Percentiles rank a stretch among this genome's conserved stretches.
phyloP scores from a whole-genome alignment of 140 eudicot species.

The Senecio squalidus region DNA sequence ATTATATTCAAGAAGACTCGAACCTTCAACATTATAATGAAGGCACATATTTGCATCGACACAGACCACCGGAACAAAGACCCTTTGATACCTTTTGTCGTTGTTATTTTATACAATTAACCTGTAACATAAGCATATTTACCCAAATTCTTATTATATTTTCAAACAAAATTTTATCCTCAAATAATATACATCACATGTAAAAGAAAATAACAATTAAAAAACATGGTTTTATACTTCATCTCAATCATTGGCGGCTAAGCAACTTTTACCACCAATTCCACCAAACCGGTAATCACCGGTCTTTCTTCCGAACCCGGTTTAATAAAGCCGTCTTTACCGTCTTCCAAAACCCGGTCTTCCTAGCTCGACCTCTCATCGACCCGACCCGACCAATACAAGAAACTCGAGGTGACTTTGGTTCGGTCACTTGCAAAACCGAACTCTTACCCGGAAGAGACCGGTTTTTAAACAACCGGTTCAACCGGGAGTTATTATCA shows the following conservation, averaged over 20 bases:
- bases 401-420: conserved; percentile 60
- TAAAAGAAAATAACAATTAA: background rate
- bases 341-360: conserved; percentile 32
- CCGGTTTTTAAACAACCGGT: conserved; percentile 41
- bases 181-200: background rate
- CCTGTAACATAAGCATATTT: no score
- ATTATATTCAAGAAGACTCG: no score
- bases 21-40: no score
- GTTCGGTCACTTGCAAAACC: conserved; percentile 34
- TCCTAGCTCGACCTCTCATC: conserved; percentile 26
- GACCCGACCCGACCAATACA: conserved; percentile 65
- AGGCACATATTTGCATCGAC: no score
- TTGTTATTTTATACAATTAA: no score
- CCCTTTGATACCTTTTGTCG: no score
- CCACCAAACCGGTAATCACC: background rate
- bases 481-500: conserved; percentile 20
- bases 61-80: no score
- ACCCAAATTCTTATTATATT: background rate
- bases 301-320: conserved; percentile 21
- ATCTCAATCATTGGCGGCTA: conserved; percentile 13
- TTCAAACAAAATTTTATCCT: background rate
- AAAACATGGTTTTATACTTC: conserved; percentile 26
- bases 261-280: background rate
- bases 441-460: conserved; percentile 38
- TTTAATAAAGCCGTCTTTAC: conserved; percentile 25